A percentile compares a stretch with the other conserved stretches of the same genome.
These are phyloP conservation scores for Collybia mongolica DNA, from an alignment of 768 basidiomycete genomes.

Conservation along the genomic window DNA sequence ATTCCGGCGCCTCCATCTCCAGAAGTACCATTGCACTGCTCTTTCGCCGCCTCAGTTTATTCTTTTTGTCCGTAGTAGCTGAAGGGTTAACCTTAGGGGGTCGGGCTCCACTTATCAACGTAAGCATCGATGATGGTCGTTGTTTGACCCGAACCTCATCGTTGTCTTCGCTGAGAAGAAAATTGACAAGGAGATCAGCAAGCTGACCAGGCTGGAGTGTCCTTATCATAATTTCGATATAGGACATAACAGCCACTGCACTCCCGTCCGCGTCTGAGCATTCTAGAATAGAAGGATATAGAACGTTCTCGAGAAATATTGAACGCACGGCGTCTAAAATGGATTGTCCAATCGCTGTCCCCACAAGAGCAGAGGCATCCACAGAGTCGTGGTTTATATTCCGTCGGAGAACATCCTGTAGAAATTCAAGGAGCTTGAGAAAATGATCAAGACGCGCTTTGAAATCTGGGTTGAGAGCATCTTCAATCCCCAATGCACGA, in stretches of 20 bases:
- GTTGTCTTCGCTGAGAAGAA: constrained; percentile 84
- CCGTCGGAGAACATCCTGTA: constrained; percentile 83
- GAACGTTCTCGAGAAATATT: constrained; percentile 89
- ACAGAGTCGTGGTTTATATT: constrained; percentile 50
- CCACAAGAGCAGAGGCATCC: constrained; percentile 67
- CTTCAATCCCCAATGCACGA: constrained; percentile 68
- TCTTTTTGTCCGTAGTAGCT: constrained; percentile 32
- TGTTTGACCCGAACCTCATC: constrained; percentile 51
- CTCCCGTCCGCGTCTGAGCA: constrained; percentile 94
- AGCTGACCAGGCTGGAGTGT: constrained; percentile 70
- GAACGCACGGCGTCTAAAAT: constrained; percentile 80
- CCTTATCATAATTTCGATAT: constrained; percentile 85
- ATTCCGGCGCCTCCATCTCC: constrained; percentile 78
- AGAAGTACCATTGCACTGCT: constrained; percentile 92
- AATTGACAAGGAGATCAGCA: constrained; percentile 69
- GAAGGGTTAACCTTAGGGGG: constrained; percentile 24
- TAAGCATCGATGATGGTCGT: constrained; percentile 43
- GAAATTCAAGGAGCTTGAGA: constrained; percentile 86
- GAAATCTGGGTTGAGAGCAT: constrained; percentile 74
- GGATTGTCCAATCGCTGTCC: constrained; percentile 78
- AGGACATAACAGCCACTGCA: constrained; percentile 93
- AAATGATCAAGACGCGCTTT: constrained; percentile 82
- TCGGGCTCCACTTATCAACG: constrained; percentile 36
- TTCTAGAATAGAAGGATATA: constrained; percentile 91
- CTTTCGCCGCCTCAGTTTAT: constrained; percentile 60